These are phyloP conservation scores for Prototheca cutis DNA, from an alignment of 163 green algal genomes.

Conservation along the genomic window DNA sequence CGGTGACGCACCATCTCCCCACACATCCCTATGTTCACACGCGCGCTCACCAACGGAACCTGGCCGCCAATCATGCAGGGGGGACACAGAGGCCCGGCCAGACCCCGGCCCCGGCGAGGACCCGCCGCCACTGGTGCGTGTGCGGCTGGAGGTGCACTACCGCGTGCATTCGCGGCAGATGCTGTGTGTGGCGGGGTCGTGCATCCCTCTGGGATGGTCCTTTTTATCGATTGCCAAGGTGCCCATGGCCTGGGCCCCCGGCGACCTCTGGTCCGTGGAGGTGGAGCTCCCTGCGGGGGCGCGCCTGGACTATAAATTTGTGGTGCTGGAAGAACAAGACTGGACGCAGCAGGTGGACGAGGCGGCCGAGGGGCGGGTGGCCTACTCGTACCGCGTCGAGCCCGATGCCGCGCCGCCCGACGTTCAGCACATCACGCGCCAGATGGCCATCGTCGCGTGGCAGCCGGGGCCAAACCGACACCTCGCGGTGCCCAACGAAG, in stretches of 20 bases:
- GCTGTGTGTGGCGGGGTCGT: constrained; percentile 72
- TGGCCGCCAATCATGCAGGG: too few species aligned
- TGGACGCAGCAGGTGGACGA: constrained; percentile 77
- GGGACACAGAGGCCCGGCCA: too few species aligned
- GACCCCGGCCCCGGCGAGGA: too few species aligned
- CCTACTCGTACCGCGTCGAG: constrained; percentile 62
- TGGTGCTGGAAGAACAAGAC: constrained; percentile 91
- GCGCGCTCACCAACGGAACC: too few species aligned
- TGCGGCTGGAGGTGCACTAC: constrained; percentile 74
- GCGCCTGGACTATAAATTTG: constrained; percentile 88
- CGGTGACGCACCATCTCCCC: too few species aligned
- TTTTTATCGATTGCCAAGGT: constrained; percentile 89
- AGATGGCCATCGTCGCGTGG: constrained; percentile 94
- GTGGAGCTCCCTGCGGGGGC: constrained; percentile 70
- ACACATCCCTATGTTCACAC: too few species aligned
- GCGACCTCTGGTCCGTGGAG: constrained; percentile 78
- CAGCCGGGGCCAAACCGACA: constrained; percentile 80
- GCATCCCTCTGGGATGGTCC: constrained; percentile 82
- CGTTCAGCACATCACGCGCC: constrained; percentile 66
- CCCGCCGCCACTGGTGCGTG: constrained; percentile 3
- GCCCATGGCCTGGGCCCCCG: constrained; percentile 77
- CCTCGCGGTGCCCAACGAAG: constrained; percentile 65
- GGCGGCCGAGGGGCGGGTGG: constrained; percentile 70
- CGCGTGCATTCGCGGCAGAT: constrained; percentile 78
- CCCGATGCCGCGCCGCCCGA: constrained; percentile 50